A percentile compares a stretch with the other conserved stretches of the same genome.
These are phyloP conservation scores for Capronia epimyces DNA, from an alignment of 2,329 filamentous ascomycete genomes.

Conservation along the genomic window DNA sequence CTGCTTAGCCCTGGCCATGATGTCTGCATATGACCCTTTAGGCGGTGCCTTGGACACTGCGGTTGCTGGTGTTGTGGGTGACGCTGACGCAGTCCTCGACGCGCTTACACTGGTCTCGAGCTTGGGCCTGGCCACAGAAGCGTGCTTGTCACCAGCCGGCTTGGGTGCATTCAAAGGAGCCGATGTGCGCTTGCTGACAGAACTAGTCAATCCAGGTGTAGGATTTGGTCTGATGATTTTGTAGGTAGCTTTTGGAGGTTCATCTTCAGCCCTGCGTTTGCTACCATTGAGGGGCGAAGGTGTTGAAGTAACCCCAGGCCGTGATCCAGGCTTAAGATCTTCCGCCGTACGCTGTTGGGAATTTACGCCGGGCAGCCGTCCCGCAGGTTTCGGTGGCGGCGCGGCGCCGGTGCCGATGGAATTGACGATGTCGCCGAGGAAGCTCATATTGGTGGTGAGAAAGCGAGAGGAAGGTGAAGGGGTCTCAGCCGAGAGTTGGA, in stretches of 20 bases:
- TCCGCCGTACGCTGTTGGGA: slow-evolving; percentile 9
- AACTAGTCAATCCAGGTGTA: slow-evolving; percentile 11
- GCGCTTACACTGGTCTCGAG: slow-evolving; percentile 7
- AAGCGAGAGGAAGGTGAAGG: not conserved
- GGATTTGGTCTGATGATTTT: slow-evolving; percentile 24
- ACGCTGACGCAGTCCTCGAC: slow-evolving; percentile 9
- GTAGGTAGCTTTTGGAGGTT: slow-evolving; percentile 7
- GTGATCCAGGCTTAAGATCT: slow-evolving; percentile 8
- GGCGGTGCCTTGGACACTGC: slow-evolving; percentile 33
- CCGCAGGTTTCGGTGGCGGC: slow-evolving; percentile 23
- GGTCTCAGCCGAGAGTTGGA: slow-evolving; percentile 4
- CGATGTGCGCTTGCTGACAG: slow-evolving; percentile 11
- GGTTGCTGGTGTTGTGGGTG: slow-evolving; percentile 16
- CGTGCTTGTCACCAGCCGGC: slow-evolving; percentile 7
- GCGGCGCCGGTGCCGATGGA: slow-evolving; percentile 43
- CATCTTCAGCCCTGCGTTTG: slow-evolving; percentile 28
- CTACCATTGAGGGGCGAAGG: slow-evolving; percentile 17
- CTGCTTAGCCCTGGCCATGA: slow-evolving; percentile 55
- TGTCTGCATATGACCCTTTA: slow-evolving; percentile 55
- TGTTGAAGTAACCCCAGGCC: slow-evolving; percentile 7
- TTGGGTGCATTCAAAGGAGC: slow-evolving; percentile 21
- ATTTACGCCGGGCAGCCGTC: slow-evolving; percentile 17
- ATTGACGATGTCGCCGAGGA: slow-evolving; percentile 48
- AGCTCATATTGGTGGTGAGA: slow-evolving; percentile 29
- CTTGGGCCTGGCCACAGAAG: slow-evolving; percentile 9